These are phyloP conservation scores for Leucoagaricus sp. DNA, from an alignment of 1,284 basidiomycete species.

Conservation along the genomic window DNA sequence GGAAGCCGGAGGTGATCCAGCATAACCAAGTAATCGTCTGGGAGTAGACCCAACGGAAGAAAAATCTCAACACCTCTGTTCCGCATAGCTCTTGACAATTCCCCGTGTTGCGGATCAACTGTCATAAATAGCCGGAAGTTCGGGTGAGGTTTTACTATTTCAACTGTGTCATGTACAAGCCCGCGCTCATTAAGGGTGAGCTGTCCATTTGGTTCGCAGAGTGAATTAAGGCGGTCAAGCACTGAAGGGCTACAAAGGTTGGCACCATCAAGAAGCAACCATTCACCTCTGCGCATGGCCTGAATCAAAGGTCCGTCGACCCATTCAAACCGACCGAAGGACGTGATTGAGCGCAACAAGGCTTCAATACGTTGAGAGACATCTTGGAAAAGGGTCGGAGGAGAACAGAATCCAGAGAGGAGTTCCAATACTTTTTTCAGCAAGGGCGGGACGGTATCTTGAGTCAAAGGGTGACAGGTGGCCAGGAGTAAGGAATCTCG, in stretches of 20 bases:
- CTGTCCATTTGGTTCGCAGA: constrained; percentile 87
- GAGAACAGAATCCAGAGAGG: constrained; percentile 18
- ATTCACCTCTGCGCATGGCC: constrained; percentile 86
- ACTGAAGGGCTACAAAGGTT: constrained; percentile 97
- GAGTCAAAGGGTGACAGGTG: neutral
- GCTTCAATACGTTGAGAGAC: constrained; percentile 20
- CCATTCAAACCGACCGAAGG: constrained; percentile 85
- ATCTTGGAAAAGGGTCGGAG: constrained; percentile 7
- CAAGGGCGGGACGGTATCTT: constrained; percentile 10
- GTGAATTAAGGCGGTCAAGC: constrained; percentile 94
- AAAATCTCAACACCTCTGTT: constrained; percentile 94
- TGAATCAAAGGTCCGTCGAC: constrained; percentile 92
- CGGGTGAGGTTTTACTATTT: constrained; percentile 81
- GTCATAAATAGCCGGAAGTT: constrained; percentile 95
- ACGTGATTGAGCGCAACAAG: constrained; percentile 23
- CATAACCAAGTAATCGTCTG: constrained; percentile 50
- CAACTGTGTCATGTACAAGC: constrained; percentile 75
- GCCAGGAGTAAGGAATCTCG: constrained; percentile 21
- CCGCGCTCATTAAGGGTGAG: constrained; percentile 91
- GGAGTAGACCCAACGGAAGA: constrained; percentile 36
- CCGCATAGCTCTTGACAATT: constrained; percentile 97
- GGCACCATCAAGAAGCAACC: constrained; percentile 92
- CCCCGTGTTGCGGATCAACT: constrained; percentile 89
- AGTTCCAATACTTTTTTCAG: constrained; percentile 14
- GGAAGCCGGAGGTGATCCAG: constrained; percentile 55